Evolutionary conservation across 2,329 filamentous ascomycete species (phyloP).

Genomic region (Colletotrichum sp.): DNA sequence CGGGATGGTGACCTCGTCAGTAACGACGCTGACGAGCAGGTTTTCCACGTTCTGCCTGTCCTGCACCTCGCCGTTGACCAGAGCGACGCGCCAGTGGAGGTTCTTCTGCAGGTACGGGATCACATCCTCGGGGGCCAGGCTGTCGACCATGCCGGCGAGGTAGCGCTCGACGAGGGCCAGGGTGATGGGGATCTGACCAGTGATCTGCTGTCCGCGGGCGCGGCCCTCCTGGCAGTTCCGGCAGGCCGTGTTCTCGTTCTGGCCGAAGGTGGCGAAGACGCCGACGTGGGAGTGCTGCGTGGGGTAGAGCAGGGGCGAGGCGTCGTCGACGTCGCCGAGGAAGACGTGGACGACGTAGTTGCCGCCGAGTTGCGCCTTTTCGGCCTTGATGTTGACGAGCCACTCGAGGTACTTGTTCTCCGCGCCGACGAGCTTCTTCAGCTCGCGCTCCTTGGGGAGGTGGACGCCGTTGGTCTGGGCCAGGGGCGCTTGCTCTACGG

Average conservation of each 20-base stretch:
- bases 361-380: conserved; percentile 51
- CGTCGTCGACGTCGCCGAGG: conserved; percentile 43
- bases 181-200: conserved; percentile 32
- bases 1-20: conserved; percentile 7
- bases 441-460: neutral
- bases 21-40: conserved; percentile 8
- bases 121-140: conserved; percentile 26
- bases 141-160: conserved; percentile 23
- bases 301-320: conserved; percentile 44
- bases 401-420: conserved; percentile 50
- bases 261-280: conserved; percentile 43
- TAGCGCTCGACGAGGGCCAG: conserved; percentile 31
- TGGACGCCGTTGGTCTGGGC: neutral
- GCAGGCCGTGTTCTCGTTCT: conserved; percentile 27
- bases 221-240: conserved; percentile 25
- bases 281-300: conserved; percentile 53
- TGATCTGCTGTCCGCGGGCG: conserved; percentile 20
- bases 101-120: conserved; percentile 28
- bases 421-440: neutral
- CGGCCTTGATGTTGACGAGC: conserved; percentile 58
- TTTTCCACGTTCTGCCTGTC: neutral
- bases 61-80: conserved; percentile 24
- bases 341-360: conserved; percentile 64
- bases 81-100: conserved; percentile 27
- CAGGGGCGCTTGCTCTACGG: neutral